These are phyloP conservation scores for Candida gigantensis DNA, from an alignment of 1,139 yeast species.

Conservation along the genomic window DNA sequence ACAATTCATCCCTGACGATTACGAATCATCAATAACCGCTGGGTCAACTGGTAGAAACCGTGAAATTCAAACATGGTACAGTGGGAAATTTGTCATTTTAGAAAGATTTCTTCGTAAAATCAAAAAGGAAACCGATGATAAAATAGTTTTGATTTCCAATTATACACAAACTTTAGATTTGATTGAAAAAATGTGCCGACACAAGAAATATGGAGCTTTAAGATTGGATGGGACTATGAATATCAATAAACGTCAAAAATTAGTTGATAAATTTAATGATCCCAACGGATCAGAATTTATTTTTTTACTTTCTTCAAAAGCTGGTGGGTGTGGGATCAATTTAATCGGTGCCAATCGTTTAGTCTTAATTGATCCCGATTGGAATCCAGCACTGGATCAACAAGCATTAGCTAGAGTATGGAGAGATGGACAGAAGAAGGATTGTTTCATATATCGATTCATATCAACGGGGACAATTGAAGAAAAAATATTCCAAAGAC, in stretches of 20 bases:
- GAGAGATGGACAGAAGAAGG: constrained; percentile 99
- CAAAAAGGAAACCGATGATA: constrained; percentile 80
- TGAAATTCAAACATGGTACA: constrained; percentile 61
- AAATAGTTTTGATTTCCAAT: constrained; percentile 90
- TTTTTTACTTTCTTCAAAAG: constrained; percentile 87
- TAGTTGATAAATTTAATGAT: constrained; percentile 88
- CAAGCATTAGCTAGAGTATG: constrained; percentile 97
- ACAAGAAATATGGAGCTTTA: constrained; percentile 71
- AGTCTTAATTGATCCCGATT: constrained; percentile 90
- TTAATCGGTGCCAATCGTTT: constrained; percentile 94
- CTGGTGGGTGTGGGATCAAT: constrained; percentile 99
- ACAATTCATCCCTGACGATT: constrained; percentile 72
- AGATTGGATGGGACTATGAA: constrained; percentile 92
- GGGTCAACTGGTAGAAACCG: constrained; percentile 34
- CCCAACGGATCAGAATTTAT: constrained; percentile 89
- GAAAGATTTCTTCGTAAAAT: constrained; percentile 78
- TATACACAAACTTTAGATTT: constrained; percentile 92
- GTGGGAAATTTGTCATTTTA: constrained; percentile 65
- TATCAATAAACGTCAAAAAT: constrained; percentile 87
- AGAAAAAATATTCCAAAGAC: constrained; percentile 94
- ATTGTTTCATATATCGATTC: constrained; percentile 90
- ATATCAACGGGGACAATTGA: constrained; percentile 95
- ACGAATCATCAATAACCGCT: constrained; percentile 36
- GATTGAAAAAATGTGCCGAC: constrained; percentile 82
- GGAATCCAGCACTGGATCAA: constrained; percentile 99